phyloP scores from a whole-genome alignment of 306 rosid genomes.

The Pyrus betulifolia region DNA sequence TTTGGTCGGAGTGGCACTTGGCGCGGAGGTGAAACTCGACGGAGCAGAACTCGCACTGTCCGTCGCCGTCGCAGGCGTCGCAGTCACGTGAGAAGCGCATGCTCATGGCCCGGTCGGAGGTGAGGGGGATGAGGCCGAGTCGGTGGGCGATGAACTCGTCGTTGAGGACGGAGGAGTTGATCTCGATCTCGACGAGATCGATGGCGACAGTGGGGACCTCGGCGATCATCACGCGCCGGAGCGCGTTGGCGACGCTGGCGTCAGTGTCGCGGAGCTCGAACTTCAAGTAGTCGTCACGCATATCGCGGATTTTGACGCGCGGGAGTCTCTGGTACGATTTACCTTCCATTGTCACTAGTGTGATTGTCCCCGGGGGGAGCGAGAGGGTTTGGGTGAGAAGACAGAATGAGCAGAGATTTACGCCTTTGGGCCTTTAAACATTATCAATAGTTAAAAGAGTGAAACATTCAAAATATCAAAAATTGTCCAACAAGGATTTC shows the following conservation, averaged over 20 bases:
- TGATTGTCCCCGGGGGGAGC: background rate
- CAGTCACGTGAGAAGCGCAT: slow-evolving; percentile 99
- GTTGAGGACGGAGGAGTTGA: slow-evolving; percentile 87
- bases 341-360: slow-evolving; percentile 42
- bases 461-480: too few species aligned
- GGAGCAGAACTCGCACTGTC: slow-evolving; percentile 96
- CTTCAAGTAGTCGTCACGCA: slow-evolving; percentile 59
- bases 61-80: slow-evolving; percentile 95
- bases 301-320: slow-evolving; percentile 71
- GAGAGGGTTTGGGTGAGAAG: background rate
- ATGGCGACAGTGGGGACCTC: slow-evolving; percentile 94
- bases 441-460: too few species aligned
- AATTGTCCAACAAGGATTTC: too few species aligned
- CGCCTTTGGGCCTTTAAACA: too few species aligned
- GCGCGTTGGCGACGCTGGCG: slow-evolving; percentile 83
- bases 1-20: slow-evolving; percentile 62
- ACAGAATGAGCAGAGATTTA: background rate
- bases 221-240: slow-evolving; percentile 93
- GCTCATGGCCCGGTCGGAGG: slow-evolving; percentile 85
- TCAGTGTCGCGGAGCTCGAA: slow-evolving; percentile 94
- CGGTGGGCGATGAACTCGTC: slow-evolving; percentile 97
- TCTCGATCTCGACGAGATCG: slow-evolving; percentile 89
- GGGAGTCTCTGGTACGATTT: slow-evolving; percentile 82
- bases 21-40: slow-evolving; percentile 90
- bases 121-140: slow-evolving; percentile 81